Percentiles rank a stretch among this genome's conserved stretches.
Conservation (phyloP, 805 yeast species). For the Candida xiaguanensis region DNA sequence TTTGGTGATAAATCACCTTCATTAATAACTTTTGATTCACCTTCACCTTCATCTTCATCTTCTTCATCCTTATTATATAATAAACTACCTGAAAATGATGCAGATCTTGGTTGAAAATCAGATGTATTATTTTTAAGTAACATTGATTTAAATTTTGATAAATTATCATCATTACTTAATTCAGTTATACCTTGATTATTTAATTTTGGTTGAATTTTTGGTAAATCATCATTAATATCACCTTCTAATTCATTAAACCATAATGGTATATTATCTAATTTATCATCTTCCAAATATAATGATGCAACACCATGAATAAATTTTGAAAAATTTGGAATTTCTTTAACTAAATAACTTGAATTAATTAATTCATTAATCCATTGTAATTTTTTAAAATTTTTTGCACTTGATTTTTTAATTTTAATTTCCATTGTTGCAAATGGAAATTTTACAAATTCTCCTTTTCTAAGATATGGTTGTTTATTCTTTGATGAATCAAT, state of each 20-base stretch:
- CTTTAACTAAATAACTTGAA: conserved; percentile 75
- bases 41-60: conserved; percentile 9
- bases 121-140: conserved; percentile 24
- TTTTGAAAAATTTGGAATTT: conserved; percentile 90
- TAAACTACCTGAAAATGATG: conserved; percentile 36
- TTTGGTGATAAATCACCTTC: conserved; percentile 25
- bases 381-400: conserved; percentile 40
- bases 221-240: conserved; percentile 65
- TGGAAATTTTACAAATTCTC: conserved; percentile 82
- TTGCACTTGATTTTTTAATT: conserved; percentile 36
- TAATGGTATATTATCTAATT: conserved; percentile 84
- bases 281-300: conserved; percentile 84
- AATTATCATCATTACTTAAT: conserved; percentile 36
- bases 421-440: conserved; percentile 86
- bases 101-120: conserved; percentile 33
- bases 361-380: conserved; percentile 89
- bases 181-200: conserved; percentile 7
- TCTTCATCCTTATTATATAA: conserved; percentile 12
- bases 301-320: conserved; percentile 91
- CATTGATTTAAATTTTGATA: conserved; percentile 40
- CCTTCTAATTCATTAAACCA: conserved; percentile 86
- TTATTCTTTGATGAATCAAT: conserved; percentile 75
- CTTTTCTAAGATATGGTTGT: conserved; percentile 70
- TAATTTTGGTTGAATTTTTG: conserved; percentile 64
- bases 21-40: conserved; percentile 39